These are phyloP conservation scores for Gossypium anomalum DNA, from an alignment of 345 rosid species.

Conservation along the genomic window DNA sequence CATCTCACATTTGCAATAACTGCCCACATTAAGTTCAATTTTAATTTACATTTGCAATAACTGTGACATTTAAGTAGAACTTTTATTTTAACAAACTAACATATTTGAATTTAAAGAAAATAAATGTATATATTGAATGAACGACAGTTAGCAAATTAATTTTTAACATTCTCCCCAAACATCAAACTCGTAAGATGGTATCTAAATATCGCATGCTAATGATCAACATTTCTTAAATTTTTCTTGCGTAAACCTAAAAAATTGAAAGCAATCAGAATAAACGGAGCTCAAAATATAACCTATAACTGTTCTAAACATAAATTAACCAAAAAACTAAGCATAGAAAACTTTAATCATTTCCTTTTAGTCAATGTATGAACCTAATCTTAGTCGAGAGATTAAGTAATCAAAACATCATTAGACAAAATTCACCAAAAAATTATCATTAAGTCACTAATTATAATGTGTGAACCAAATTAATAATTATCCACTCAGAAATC, in stretches of 20 bases:
- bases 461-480: neutral
- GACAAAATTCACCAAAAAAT: neutral
- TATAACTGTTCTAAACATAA: neutral
- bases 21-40: slow-evolving; percentile 27
- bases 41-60: slow-evolving; percentile 63
- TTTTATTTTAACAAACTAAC: neutral
- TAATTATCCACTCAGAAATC: neutral
- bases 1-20: slow-evolving; percentile 99
- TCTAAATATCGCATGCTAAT: too few species aligned
- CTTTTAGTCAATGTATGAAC: neutral
- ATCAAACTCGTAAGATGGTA: neutral
- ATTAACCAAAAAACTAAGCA: neutral
- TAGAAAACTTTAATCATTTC: neutral
- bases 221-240: too few species aligned
- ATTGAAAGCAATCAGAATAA: neutral
- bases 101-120: neutral
- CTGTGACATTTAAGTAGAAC: slow-evolving; percentile 32
- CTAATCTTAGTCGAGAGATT: neutral
- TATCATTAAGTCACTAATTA: too few species aligned
- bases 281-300: neutral
- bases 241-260: too few species aligned
- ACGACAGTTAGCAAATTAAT: neutral
- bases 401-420: neutral
- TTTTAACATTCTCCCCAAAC: slow-evolving; percentile 3
- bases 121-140: neutral